These are phyloP conservation scores for Blastomyces silverae DNA, from an alignment of 2,329 filamentous ascomycete species.

Conservation along the genomic window DNA sequence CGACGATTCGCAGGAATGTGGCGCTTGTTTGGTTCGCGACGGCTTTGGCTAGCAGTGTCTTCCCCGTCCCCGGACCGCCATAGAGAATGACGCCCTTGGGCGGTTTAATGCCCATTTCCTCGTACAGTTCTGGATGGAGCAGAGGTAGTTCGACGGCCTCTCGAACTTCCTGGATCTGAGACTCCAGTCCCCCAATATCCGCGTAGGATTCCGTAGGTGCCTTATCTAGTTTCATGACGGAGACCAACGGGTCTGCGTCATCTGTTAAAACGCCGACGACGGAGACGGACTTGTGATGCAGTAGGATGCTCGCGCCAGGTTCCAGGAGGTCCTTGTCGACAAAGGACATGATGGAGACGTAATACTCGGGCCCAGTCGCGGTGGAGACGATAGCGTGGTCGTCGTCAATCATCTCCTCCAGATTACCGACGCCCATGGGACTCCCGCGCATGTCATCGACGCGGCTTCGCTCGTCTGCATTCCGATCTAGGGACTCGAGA, in stretches of 20 bases:
- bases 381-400: conserved; percentile 98
- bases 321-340: conserved; percentile 98
- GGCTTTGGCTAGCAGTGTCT: conserved; percentile 90
- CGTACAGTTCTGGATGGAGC: conserved; percentile 92
- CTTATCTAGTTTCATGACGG: conserved; percentile 99
- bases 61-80: conserved; percentile 92
- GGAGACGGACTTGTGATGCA: conserved; percentile 97
- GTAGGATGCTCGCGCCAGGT: conserved; percentile 85
- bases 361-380: conserved; percentile 96
- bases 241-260: conserved; percentile 89
- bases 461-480: conserved; percentile 87
- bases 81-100: conserved; percentile 99
- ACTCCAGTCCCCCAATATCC: conserved; percentile 92
- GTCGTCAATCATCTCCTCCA: conserved; percentile 98
- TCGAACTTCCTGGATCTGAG: conserved; percentile 93
- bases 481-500: conserved; percentile 71
- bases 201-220: conserved; percentile 97
- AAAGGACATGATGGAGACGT: conserved; percentile 99
- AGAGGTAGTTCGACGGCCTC: conserved; percentile 95
- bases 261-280: conserved; percentile 97
- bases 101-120: conserved; percentile 99
- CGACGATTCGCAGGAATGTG: conserved; percentile 94
- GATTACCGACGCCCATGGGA: conserved; percentile 94
- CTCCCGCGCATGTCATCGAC: conserved; percentile 98
- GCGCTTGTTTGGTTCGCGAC: conserved; percentile 99